A percentile compares a stretch with the other conserved stretches of the same genome.
Conservation (phyloP, 208 protist species). For the Blastocrithidia nonstop region DNA sequence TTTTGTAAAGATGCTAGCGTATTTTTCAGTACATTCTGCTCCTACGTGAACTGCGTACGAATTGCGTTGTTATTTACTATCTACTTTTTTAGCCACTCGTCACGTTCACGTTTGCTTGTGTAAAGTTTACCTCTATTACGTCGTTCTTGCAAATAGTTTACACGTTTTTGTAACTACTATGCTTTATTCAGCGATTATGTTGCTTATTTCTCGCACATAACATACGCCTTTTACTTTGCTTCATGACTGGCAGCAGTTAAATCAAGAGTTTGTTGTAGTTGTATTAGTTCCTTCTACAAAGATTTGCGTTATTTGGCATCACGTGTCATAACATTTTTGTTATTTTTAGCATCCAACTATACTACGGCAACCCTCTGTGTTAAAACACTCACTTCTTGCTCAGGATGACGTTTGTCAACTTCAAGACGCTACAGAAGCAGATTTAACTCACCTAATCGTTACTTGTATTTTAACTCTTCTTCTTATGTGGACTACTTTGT, state of each 20-base stretch:
- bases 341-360: conserved; percentile 45
- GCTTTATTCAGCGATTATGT: conserved; percentile 21
- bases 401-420: conserved; percentile 22
- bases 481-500: conserved; percentile 21
- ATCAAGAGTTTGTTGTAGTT: conserved; percentile 25
- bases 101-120: conserved; percentile 73
- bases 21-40: conserved; percentile 15
- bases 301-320: conserved; percentile 23
- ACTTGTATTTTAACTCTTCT: conserved; percentile 16
- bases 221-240: conserved; percentile 14
- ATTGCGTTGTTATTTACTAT: conserved; percentile 46
- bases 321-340: conserved; percentile 13
- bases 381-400: conserved; percentile 34
- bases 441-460: conserved; percentile 19
- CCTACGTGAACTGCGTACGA: conserved; percentile 21
- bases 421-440: conserved; percentile 33
- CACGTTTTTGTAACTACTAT: conserved; percentile 16
- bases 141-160: conserved; percentile 80
- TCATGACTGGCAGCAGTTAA: conserved; percentile 15
- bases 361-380: conserved; percentile 42
- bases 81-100: conserved; percentile 81
- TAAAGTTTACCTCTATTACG: conserved; percentile 84
- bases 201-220: conserved; percentile 12
- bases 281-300: conserved; percentile 36
- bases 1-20: conserved; percentile 18